Evolutionary conservation across 495 filamentous ascomycete species (phyloP).

Genomic region (Aspergillus ellipticus): DNA sequence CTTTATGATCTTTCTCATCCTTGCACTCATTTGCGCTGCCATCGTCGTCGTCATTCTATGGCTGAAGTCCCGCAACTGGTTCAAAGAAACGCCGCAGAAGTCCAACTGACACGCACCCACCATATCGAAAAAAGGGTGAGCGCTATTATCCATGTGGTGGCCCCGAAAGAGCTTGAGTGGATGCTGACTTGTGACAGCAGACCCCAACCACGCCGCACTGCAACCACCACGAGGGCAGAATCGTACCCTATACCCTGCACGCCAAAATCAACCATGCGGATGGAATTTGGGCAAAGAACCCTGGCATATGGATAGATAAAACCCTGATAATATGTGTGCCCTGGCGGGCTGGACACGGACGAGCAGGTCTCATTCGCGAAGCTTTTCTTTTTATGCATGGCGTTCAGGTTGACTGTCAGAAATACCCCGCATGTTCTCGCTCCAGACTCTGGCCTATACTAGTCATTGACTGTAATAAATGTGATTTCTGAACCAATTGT

Average conservation of each 20-base stretch:
- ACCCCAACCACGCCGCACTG: neutral
- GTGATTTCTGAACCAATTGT: neutral
- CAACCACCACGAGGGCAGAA: neutral
- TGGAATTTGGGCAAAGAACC: neutral
- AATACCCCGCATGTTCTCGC: conserved; percentile 1
- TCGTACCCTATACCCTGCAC: neutral
- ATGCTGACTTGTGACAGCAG: no score
- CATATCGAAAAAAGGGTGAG: no score
- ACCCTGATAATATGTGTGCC: neutral
- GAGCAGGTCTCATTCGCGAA: conserved; percentile 9
- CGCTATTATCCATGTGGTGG: no score
- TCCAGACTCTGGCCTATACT: neutral
- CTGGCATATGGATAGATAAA: neutral
- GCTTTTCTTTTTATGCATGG: conserved; percentile 9
- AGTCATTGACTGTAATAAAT: neutral
- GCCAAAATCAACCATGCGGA: neutral
- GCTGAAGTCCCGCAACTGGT: conserved; percentile 39
- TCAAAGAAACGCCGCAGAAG: conserved; percentile 12
- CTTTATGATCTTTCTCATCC: conserved; percentile 28
- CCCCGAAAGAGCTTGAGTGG: no score
- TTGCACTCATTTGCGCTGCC: conserved; percentile 25
- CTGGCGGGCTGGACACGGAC: neutral
- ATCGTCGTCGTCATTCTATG: conserved; percentile 35
- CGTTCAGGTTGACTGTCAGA: conserved; percentile 1
- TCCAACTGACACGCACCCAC: neutral